Evolutionary conservation across 306 rosid species (phyloP).

Genomic region (Lablab purpureus): DNA sequence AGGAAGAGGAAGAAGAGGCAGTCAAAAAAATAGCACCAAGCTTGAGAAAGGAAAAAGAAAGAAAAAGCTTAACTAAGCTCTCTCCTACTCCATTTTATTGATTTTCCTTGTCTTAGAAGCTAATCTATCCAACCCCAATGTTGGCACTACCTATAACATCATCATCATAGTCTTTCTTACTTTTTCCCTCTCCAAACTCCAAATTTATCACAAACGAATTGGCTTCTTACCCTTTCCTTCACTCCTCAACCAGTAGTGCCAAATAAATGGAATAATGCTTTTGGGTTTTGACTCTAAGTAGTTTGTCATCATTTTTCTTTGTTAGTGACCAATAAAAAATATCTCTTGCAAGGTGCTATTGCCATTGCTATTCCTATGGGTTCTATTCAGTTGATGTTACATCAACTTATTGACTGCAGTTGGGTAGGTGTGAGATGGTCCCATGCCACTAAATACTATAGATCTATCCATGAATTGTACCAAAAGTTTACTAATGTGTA

Average conservation of each 20-base stretch:
- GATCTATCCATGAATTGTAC: constrained; percentile 8
- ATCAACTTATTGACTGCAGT: constrained; percentile 40
- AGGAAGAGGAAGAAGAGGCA: constrained; percentile 24
- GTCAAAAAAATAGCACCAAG: constrained; percentile 33
- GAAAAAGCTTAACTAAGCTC: constrained; percentile 38
- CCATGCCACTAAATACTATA: constrained; percentile 41
- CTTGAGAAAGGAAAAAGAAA: constrained; percentile 34
- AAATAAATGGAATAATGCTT: constrained; percentile 19
- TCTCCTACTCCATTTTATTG: constrained; percentile 41
- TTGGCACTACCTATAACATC: constrained; percentile 42
- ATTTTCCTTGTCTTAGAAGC: constrained; percentile 68
- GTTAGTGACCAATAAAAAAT: constrained; percentile 35
- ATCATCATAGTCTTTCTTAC: constrained; percentile 33
- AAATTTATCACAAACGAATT: constrained; percentile 30
- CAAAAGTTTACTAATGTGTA: neutral
- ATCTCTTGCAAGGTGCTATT: constrained; percentile 22
- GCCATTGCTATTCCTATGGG: neutral
- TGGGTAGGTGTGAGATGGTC: constrained; percentile 45
- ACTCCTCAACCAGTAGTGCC: constrained; percentile 38
- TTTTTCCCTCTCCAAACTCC: constrained; percentile 43
- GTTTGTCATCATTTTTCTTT: constrained; percentile 28
- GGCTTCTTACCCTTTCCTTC: constrained; percentile 44
- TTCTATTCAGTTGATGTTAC: neutral
- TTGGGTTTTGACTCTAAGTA: constrained; percentile 22
- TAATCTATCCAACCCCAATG: constrained; percentile 37